A percentile compares a stretch with the other conserved stretches of the same genome.
Conservation (phyloP, 2,329 filamentous ascomycete species). For the Fusarium hainanense region DNA sequence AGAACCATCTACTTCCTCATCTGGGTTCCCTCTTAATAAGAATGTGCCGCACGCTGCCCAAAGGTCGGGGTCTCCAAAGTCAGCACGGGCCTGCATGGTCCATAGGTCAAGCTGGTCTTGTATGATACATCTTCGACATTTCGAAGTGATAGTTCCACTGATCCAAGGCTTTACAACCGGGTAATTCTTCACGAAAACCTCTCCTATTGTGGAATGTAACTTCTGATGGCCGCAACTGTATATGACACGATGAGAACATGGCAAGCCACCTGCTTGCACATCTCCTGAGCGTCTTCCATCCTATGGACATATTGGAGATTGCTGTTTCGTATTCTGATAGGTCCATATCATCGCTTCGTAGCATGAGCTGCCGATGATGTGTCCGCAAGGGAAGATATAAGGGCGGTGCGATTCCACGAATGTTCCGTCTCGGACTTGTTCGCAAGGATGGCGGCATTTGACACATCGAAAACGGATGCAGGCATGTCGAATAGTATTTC, state of each 20-base stretch:
- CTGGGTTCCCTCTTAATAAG: background rate
- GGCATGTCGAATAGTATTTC: background rate
- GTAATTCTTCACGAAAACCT: background rate
- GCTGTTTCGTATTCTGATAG: background rate
- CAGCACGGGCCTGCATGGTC: constrained; percentile 10
- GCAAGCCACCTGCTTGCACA: background rate
- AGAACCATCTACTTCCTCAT: background rate
- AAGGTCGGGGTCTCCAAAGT: background rate
- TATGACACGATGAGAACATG: constrained; percentile 32
- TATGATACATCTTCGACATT: constrained; percentile 29
- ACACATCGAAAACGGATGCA: constrained; percentile 36
- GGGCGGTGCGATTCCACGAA: background rate
- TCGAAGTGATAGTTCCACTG: background rate
- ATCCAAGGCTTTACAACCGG: background rate
- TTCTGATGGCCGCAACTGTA: constrained; percentile 25
- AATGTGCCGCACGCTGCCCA: constrained; percentile 2
- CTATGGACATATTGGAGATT: constrained; percentile 34
- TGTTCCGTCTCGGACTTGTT: background rate
- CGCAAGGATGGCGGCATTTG: constrained; percentile 28
- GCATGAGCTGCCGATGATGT: constrained; percentile 36
- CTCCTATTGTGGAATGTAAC: background rate
- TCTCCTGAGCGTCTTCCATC: constrained; percentile 20
- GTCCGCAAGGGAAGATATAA: constrained; percentile 36
- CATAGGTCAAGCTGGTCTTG: constrained; percentile 12
- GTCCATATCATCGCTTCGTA: constrained; percentile 6